Base-by-base conservation (phyloP, 75 land plant species). In the Cupressus sempervirens region DNA sequence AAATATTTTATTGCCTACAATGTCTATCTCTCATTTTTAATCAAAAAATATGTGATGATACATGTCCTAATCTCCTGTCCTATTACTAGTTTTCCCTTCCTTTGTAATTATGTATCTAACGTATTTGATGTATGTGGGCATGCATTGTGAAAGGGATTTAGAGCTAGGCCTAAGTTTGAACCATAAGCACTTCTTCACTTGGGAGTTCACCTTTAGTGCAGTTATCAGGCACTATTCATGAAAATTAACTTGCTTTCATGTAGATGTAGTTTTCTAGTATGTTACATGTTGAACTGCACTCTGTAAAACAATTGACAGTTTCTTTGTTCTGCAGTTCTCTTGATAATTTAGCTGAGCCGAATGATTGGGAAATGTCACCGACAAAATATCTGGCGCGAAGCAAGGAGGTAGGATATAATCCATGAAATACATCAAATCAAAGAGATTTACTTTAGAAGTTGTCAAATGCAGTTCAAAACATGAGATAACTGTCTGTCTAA, bases 341-440 rank as follows among this genome's bases (percentile, higher is more conserved):
- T 76, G 79, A 76, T 38, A 76, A 76, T 76, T 18, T 18, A 38
- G 26, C 41, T 6, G 43, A 76, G 23, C 38, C 79, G 38, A 40
- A 36, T 38, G 79, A 76, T 76, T 76, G 43, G 79, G 79, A 76
- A 76, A 76, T 76, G 79, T 38, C 79, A 76, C 43, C 79, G 23
- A 18, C 45, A 38, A 76, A 76, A 76, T 18, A 18, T 40, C 38
- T 40, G 41, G 41, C 5, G 41, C 79, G 38, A 76, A 40, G 79
- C 79, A 76, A 76, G 79, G 79, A 76, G 79, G 79, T 76, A 40
- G 23, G 79, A 76, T 76, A 7, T 43, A 76, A 40, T 76, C 1
- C 43, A 76, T 76, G 23, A 38, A 26, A 36, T 36, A 36, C 18
- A 74, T 35, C 1, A 16, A 18, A 35, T 75, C 38, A 12, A 32